Percentiles rank a stretch among this genome's conserved stretches.
These are phyloP conservation scores for Venturia effusa DNA, from an alignment of 2,329 filamentous ascomycete genomes.

Conservation along the genomic window DNA sequence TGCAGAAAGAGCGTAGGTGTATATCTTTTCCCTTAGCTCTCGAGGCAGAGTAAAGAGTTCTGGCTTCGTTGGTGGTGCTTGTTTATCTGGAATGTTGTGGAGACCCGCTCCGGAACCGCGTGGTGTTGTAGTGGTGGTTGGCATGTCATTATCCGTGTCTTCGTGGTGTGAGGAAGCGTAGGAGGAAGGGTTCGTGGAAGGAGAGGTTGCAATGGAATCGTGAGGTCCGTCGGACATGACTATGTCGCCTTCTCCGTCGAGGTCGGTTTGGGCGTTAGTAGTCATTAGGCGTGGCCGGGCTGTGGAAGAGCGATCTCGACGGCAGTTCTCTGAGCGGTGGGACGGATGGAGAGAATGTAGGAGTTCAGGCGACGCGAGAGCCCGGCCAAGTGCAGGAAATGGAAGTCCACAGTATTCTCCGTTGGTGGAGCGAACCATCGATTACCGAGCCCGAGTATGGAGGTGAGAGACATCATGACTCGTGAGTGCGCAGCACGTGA, in stretches of 20 bases:
- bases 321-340: too few relatives aligned
- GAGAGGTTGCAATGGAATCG: background rate
- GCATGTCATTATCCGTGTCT: background rate
- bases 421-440: too few relatives aligned
- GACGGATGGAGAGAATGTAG: too few relatives aligned
- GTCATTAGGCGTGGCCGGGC: background rate
- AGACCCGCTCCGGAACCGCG: background rate
- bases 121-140: background rate
- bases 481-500: too few relatives aligned
- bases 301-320: background rate
- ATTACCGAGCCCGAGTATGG: too few relatives aligned
- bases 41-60: conserved; percentile 25
- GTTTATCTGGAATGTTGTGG: background rate
- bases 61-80: background rate
- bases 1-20: conserved; percentile 24
- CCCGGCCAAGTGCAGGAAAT: too few relatives aligned
- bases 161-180: background rate
- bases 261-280: background rate
- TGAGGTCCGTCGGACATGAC: background rate
- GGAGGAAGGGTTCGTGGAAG: background rate
- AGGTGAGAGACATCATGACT: too few relatives aligned
- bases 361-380: background rate
- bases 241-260: conserved; percentile 2
- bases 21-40: conserved; percentile 27
- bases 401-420: too few relatives aligned